phyloP scores from a whole-genome alignment of 2,329 filamentous ascomycete genomes.

The Pestalotiopsis sp. region DNA sequence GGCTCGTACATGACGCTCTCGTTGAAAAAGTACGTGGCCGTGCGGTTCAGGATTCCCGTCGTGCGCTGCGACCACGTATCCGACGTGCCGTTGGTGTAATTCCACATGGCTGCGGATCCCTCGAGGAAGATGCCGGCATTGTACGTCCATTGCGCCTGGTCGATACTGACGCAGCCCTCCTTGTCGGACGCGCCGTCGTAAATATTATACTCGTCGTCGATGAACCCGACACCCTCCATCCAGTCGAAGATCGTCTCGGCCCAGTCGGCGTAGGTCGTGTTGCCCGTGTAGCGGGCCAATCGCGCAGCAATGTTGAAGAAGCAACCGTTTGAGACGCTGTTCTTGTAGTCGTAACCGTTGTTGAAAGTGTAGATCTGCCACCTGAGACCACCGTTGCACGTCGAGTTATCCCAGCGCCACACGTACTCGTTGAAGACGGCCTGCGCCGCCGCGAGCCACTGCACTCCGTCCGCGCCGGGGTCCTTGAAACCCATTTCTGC shows the following conservation, averaged over 20 bases:
- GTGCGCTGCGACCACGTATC: slow-evolving; percentile 47
- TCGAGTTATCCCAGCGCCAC: slow-evolving; percentile 36
- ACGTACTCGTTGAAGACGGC: slow-evolving; percentile 65
- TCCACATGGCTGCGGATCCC: slow-evolving; percentile 40
- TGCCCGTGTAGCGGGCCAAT: slow-evolving; percentile 64
- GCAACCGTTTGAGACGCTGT: slow-evolving; percentile 48
- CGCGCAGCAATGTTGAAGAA: slow-evolving; percentile 57
- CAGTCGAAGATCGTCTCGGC: slow-evolving; percentile 63
- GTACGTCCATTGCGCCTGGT: slow-evolving; percentile 51
- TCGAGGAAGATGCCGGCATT: slow-evolving; percentile 50
- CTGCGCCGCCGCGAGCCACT: slow-evolving; percentile 64
- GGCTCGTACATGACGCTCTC: slow-evolving; percentile 52
- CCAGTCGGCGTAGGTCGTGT: slow-evolving; percentile 65
- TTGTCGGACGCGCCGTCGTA: slow-evolving; percentile 47
- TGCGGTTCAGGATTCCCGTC: slow-evolving; percentile 46
- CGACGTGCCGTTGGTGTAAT: slow-evolving; percentile 40
- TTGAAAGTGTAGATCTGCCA: slow-evolving; percentile 71
- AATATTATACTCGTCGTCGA: slow-evolving; percentile 46
- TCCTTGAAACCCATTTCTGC: slow-evolving; percentile 61
- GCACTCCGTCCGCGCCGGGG: slow-evolving; percentile 44
- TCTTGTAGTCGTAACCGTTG: slow-evolving; percentile 47
- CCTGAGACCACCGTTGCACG: slow-evolving; percentile 62
- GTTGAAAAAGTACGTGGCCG: slow-evolving; percentile 51
- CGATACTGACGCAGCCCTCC: slow-evolving; percentile 43
- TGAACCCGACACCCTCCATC: slow-evolving; percentile 48